Base-by-base conservation (phyloP, 345 rosid species). In the Moringa oleifera region DNA sequence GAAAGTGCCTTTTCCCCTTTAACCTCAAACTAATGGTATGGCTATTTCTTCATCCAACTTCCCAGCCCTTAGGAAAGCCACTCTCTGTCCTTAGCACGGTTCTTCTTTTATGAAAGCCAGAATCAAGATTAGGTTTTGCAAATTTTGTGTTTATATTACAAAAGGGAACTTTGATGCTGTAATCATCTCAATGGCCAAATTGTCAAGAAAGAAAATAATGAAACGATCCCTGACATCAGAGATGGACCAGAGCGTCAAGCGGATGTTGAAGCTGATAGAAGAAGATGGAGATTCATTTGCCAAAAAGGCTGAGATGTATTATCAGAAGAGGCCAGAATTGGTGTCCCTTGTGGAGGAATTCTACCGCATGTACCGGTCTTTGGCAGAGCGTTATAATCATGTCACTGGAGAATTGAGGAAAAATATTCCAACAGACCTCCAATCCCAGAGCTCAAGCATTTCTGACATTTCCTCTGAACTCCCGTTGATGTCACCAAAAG, bases 231-330 rank as follows among this genome's bases (percentile, higher is more conserved):
- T 68, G 71, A 25, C 53, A 20, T 25, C 72, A 94, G 99, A 85
- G 70, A 94, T 94, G 96, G 99, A 94, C 75, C 85, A 80, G 49
- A 75, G 78, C 8, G 85, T 88, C 51, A 90, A 83, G 55, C 80
- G 76, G 69, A 88, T 94, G 93, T 51, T 88, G 69, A 88, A 85
- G 62, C 82, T 90, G 58, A 82, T 90, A 20, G 96, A 90, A 73
- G 92, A 86, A 71, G 97, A 94, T 54, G 99, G 78, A 49, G 99
- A 86, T 66, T 86, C 96, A 6, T 87, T 90, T 70, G 96, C 92
- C 0, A 88, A 88, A 75, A 90, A 89, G 78, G 99, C 90, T 41
- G 96, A 85, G 66, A 83, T 86, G 89, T 88, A 88, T 77, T 85
- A 88, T 63, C 79, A 84, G 64, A 94, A 80, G 62, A 85, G 95